Conservation (phyloP, 495 filamentous ascomycete species). For the Penicillium paxilli region DNA sequence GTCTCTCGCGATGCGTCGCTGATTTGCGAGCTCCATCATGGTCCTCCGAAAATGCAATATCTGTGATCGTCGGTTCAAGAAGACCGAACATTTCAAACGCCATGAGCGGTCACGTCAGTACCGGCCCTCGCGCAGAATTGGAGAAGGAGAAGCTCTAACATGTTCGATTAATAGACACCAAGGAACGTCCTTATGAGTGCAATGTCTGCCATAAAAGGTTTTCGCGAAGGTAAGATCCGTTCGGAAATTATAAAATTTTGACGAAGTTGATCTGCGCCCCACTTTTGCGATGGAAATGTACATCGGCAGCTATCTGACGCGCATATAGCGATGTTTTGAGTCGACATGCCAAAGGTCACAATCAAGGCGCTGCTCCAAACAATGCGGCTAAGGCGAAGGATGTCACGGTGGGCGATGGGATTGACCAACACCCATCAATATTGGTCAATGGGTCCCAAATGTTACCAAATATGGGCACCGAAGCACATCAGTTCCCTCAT, state of each 20-base stretch:
- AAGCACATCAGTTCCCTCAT: slow-evolving; percentile 14
- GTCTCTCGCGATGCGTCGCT: slow-evolving; percentile 10
- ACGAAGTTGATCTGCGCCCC: not conserved
- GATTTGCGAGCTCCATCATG: slow-evolving; percentile 34
- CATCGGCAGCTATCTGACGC: slow-evolving; percentile 11
- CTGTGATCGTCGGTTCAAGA: slow-evolving; percentile 54
- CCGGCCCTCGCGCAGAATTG: not conserved
- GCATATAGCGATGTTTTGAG: slow-evolving; percentile 50
- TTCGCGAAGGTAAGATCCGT: slow-evolving; percentile 45
- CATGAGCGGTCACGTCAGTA: slow-evolving; percentile 55
- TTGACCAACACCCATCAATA: slow-evolving; percentile 20
- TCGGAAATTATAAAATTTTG: not conserved
- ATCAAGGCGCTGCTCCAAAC: slow-evolving; percentile 24
- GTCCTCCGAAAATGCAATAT: slow-evolving; percentile 51
- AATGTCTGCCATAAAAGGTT: slow-evolving; percentile 53
- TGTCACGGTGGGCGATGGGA: slow-evolving; percentile 12
- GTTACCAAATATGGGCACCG: slow-evolving; percentile 16
- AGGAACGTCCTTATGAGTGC: slow-evolving; percentile 56
- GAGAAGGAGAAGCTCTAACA: slow-evolving; percentile 4
- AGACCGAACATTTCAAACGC: slow-evolving; percentile 56
- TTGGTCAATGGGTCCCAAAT: slow-evolving; percentile 22
- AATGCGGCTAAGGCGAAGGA: slow-evolving; percentile 21
- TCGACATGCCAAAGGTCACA: slow-evolving; percentile 52
- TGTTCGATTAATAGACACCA: slow-evolving; percentile 40
- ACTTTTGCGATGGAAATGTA: not conserved